Percentiles rank a stretch among this genome's conserved stretches.
These are phyloP conservation scores for Populus hybrid DNA, from an alignment of 441 rosid species.

Conservation along the genomic window DNA sequence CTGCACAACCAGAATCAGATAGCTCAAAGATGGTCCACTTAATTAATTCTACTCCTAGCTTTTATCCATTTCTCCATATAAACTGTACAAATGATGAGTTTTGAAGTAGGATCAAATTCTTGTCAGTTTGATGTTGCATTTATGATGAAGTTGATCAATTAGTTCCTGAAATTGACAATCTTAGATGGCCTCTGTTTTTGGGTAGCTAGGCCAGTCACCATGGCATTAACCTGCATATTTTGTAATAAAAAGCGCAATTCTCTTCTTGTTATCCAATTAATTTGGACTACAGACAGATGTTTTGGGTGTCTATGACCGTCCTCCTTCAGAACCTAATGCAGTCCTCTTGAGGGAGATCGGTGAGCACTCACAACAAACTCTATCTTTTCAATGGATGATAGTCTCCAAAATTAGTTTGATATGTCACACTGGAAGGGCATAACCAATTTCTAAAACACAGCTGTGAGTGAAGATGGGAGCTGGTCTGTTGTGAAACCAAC, in stretches of 20 bases:
- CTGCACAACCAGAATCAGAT: background rate
- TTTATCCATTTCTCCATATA: background rate
- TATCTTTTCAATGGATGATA: background rate
- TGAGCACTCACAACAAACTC: slow-evolving; percentile 25
- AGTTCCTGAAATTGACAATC: background rate
- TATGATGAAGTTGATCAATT: background rate
- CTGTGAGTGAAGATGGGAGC: slow-evolving; percentile 75
- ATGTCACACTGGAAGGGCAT: slow-evolving; percentile 1
- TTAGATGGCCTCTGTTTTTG: background rate
- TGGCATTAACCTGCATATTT: background rate
- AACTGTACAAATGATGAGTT: background rate
- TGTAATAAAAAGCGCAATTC: background rate
- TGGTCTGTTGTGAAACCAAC: slow-evolving; percentile 75
- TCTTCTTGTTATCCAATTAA: slow-evolving; percentile 43
- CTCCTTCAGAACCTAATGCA: slow-evolving; percentile 73
- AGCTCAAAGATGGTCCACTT: background rate
- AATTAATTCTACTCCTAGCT: background rate
- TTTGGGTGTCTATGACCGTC: slow-evolving; percentile 83
- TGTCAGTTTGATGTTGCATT: background rate
- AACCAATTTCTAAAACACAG: slow-evolving; percentile 33
- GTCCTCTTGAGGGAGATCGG: slow-evolving; percentile 85
- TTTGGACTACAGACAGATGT: slow-evolving; percentile 71
- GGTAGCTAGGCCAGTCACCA: background rate
- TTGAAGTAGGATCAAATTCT: background rate
- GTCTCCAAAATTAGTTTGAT: background rate